These are phyloP conservation scores for Odontarrhena argentea DNA, from an alignment of 345 rosid species.

Conservation along the genomic window DNA sequence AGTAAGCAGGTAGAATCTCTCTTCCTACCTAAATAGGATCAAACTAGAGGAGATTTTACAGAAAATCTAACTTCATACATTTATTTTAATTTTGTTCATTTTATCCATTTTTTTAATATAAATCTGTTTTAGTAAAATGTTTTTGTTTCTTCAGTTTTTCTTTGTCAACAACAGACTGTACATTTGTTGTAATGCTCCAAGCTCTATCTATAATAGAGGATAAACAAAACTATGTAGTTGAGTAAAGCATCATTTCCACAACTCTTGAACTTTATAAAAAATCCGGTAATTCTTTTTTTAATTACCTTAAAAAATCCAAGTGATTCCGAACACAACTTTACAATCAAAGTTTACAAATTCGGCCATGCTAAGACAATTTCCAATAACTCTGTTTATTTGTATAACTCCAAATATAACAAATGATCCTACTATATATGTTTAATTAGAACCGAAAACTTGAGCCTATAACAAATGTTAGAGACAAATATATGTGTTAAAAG, in stretches of 20 bases:
- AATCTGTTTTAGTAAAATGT: too few species aligned
- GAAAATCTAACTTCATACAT: not conserved
- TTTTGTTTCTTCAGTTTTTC: not conserved
- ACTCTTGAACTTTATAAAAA: too few species aligned
- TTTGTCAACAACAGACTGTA: too few species aligned
- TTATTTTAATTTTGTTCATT: not conserved
- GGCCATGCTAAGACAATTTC: not conserved
- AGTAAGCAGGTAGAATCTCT: conserved; percentile 64
- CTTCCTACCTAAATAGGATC: too few species aligned
- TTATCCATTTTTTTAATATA: too few species aligned
- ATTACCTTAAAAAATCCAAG: too few species aligned
- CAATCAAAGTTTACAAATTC: not conserved
- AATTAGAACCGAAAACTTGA: conserved; percentile 11
- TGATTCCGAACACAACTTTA: too few species aligned
- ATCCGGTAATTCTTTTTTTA: too few species aligned
- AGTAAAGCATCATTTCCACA: too few species aligned
- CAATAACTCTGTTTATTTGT: conserved; percentile 19
- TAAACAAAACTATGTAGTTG: too few species aligned
- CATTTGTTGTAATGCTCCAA: too few species aligned
- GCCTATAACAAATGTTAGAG: conserved; percentile 41
- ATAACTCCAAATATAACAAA: conserved; percentile 30
- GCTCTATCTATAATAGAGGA: too few species aligned
- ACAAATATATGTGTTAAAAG: conserved; percentile 22
- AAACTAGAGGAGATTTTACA: not conserved
- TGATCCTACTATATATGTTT: conserved; percentile 21